These are phyloP conservation scores for Penicillium thymicola DNA, from an alignment of 2,329 filamentous ascomycete genomes.

Conservation along the genomic window DNA sequence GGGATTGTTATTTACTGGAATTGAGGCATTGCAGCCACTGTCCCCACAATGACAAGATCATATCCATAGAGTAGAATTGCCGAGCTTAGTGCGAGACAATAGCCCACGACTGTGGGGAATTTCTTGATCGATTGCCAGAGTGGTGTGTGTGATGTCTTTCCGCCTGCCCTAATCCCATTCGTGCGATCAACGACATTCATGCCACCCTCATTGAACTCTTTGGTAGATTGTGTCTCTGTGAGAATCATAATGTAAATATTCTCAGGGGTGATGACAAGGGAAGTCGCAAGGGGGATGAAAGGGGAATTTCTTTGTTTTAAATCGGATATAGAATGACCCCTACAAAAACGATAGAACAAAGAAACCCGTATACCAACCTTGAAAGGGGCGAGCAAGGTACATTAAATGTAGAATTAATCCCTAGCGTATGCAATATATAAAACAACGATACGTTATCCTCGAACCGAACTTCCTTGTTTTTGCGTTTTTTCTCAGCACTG, in stretches of 20 bases:
- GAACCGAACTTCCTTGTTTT: background rate
- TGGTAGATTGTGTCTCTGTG: background rate
- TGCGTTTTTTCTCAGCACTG: background rate
- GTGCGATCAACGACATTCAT: background rate
- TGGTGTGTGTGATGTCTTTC: conserved; percentile 5
- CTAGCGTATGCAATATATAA: conserved; percentile 3
- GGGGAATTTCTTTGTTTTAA: background rate
- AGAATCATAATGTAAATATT: background rate
- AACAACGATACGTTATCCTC: background rate
- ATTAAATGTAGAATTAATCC: conserved; percentile 7
- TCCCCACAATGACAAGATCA: conserved; percentile 28
- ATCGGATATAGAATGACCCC: no score
- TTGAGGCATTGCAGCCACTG: conserved; percentile 26
- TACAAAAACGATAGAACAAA: background rate
- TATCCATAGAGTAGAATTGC: conserved; percentile 28
- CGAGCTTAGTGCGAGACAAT: conserved; percentile 19
- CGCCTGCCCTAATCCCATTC: background rate
- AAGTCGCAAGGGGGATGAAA: background rate
- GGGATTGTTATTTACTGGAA: conserved; percentile 22
- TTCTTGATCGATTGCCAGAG: conserved; percentile 17
- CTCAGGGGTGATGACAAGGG: background rate
- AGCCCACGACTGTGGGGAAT: conserved; percentile 15
- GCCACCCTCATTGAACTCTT: conserved; percentile 4
- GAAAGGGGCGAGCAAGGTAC: background rate
- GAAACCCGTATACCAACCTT: background rate